These are phyloP conservation scores for Boletus insuetus DNA, from an alignment of 768 basidiomycete species.

Conservation along the genomic window DNA sequence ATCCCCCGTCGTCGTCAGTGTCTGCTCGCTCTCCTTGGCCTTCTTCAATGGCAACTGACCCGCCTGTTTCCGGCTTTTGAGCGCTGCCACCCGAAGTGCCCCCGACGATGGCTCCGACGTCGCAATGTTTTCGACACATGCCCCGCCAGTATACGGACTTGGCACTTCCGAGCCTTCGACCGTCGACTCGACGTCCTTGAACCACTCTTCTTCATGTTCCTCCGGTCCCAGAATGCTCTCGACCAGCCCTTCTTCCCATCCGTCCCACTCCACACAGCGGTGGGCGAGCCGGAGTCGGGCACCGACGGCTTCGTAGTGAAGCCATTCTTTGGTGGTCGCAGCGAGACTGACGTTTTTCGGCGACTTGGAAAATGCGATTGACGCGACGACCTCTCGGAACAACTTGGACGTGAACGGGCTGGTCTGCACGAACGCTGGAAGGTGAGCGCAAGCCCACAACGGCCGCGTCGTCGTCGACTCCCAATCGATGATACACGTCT, in stretches of 20 bases:
- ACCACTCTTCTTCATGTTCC: constrained; percentile 73
- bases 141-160: constrained; percentile 4
- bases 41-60: constrained; percentile 52
- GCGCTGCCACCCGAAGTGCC: constrained; percentile 24
- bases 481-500: constrained; percentile 91
- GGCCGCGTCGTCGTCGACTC: constrained; percentile 88
- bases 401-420: constrained; percentile 70
- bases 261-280: constrained; percentile 84
- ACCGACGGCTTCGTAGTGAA: constrained; percentile 66
- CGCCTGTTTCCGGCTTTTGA: constrained; percentile 35
- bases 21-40: constrained; percentile 67
- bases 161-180: constrained; percentile 17
- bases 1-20: constrained; percentile 69
- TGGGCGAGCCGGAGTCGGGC: constrained; percentile 71
- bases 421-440: constrained; percentile 77
- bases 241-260: constrained; percentile 85
- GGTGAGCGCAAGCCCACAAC: constrained; percentile 80
- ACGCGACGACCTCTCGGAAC: constrained; percentile 62
- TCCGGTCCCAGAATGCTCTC: constrained; percentile 72
- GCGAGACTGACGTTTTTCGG: constrained; percentile 33
- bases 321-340: constrained; percentile 63
- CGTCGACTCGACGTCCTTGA: constrained; percentile 39
- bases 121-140: background rate
- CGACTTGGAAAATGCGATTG: constrained; percentile 37
- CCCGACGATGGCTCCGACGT: constrained; percentile 17